Conservation (phyloP, 768 basidiomycete genomes). For the Naganishia antarctica region DNA sequence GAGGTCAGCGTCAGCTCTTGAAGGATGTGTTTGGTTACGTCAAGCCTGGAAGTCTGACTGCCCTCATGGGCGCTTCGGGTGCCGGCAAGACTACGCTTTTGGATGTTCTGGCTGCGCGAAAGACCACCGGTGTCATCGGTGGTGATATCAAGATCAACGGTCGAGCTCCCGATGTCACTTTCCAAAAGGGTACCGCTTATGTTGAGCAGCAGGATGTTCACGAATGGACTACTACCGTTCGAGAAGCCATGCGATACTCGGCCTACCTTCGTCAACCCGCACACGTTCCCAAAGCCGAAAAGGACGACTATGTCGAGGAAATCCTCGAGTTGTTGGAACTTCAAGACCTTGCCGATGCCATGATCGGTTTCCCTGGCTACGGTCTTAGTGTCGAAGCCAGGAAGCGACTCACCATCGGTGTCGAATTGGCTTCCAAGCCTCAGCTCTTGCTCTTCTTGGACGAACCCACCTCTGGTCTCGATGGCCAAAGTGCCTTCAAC, state of each 20-base stretch:
- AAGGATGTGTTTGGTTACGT: constrained; percentile 52
- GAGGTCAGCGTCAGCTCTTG: constrained; percentile 47
- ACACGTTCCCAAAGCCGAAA: constrained; percentile 62
- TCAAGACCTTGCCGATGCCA: constrained; percentile 74
- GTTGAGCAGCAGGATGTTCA: constrained; percentile 74
- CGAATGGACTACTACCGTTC: constrained; percentile 67
- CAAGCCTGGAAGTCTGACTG: constrained; percentile 51
- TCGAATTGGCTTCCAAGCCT: constrained; percentile 81
- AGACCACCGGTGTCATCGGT: constrained; percentile 67
- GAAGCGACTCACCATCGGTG: constrained; percentile 79
- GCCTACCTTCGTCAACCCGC: constrained; percentile 72
- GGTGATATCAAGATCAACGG: constrained; percentile 65
- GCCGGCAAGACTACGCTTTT: constrained; percentile 52
- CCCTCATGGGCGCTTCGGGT: constrained; percentile 54
- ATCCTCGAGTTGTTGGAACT: constrained; percentile 77
- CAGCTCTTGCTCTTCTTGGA: constrained; percentile 78
- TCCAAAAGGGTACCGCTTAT: constrained; percentile 67
- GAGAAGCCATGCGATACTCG: constrained; percentile 74
- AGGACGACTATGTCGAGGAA: constrained; percentile 67
- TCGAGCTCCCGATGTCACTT: constrained; percentile 57
- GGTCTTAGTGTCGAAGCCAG: constrained; percentile 62
- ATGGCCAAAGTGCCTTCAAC: constrained; percentile 49
- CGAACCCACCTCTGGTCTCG: constrained; percentile 78
- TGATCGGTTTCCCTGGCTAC: constrained; percentile 60
- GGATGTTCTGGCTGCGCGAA: constrained; percentile 64